These are phyloP conservation scores for Phanerodontia chrysosporium DNA, from an alignment of 768 basidiomycete genomes.

Conservation along the genomic window DNA sequence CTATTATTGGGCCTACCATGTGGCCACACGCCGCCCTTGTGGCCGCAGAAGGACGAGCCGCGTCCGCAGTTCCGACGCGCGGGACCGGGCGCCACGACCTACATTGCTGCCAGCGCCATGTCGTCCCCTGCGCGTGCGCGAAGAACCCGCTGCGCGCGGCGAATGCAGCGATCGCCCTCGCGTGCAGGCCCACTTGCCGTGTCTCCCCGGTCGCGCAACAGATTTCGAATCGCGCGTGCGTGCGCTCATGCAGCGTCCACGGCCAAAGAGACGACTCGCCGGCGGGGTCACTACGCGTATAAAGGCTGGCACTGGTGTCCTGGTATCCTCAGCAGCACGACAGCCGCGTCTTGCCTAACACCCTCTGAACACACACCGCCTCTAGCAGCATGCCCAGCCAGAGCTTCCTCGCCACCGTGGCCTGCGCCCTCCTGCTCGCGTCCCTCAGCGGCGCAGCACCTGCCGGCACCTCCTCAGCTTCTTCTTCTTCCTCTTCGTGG, in stretches of 20 bases:
- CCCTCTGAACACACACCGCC: background rate
- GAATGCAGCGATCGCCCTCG: background rate
- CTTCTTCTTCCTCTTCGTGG: background rate
- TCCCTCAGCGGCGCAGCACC: slow-evolving; percentile 17
- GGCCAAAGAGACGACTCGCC: too few relatives aligned
- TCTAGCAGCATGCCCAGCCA: slow-evolving; percentile 1
- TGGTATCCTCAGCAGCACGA: background rate
- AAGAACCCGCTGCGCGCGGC: background rate
- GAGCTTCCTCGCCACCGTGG: slow-evolving; percentile 15
- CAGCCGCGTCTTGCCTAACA: background rate
- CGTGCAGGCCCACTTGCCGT: background rate
- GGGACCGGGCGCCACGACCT: background rate
- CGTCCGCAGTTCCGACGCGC: background rate
- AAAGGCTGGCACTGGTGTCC: background rate
- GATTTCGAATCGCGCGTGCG: background rate
- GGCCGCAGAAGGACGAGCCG: background rate
- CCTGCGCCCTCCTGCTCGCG: slow-evolving; percentile 20
- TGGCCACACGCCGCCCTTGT: too few relatives aligned
- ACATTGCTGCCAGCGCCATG: background rate
- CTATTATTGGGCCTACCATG: too few relatives aligned
- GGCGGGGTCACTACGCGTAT: too few relatives aligned
- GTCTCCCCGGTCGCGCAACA: background rate
- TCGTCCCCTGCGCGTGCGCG: background rate
- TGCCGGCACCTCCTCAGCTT: slow-evolving; percentile 11
- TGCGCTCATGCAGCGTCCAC: too few relatives aligned